Conservation (phyloP, 148 eudicot species). For the Rhododendron kiyosumense region DNA sequence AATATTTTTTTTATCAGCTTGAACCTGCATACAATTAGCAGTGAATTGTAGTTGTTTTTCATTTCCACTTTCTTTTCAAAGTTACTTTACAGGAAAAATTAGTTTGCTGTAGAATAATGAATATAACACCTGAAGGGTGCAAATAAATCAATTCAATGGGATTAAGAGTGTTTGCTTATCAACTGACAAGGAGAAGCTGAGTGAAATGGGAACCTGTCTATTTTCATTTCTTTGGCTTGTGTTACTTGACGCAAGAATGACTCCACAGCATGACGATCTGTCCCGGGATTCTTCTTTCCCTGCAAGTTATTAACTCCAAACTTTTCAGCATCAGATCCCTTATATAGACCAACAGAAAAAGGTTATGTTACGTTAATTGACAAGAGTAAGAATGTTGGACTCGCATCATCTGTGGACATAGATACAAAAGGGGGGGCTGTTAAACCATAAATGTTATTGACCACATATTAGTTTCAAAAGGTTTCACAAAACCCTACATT, state of each 20-base stretch:
- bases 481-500: neutral
- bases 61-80: neutral
- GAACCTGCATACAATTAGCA: neutral
- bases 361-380: neutral
- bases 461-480: neutral
- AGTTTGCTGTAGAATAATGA: neutral
- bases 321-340: neutral
- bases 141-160: neutral
- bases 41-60: neutral
- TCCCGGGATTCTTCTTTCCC: conserved; percentile 94
- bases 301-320: conserved; percentile 24
- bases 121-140: neutral
- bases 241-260: conserved; percentile 60
- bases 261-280: conserved; percentile 60
- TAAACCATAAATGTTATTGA: neutral
- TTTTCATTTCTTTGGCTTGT: conserved; percentile 82
- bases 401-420: neutral
- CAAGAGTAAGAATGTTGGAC: neutral
- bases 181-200: neutral
- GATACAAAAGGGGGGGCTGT: neutral
- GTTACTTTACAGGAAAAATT: neutral
- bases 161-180: neutral
- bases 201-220: conserved; percentile 59
- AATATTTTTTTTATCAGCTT: neutral
- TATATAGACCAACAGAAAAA: neutral